These are phyloP conservation scores for Sarocladiaceae sp. DNA, from an alignment of 2,329 filamentous ascomycete species.

Conservation along the genomic window DNA sequence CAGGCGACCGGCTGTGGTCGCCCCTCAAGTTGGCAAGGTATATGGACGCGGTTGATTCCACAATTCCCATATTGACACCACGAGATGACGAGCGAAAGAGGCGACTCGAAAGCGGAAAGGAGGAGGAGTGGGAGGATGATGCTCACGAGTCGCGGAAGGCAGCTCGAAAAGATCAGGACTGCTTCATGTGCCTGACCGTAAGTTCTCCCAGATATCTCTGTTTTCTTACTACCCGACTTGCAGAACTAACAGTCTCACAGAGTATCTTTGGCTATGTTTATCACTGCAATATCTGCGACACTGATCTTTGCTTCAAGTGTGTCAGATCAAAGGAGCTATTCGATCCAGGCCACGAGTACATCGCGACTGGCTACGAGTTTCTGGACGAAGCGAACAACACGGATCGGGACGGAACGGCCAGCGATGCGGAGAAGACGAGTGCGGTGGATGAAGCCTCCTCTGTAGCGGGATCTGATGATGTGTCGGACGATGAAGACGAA, in stretches of 20 bases:
- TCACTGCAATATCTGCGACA: background rate
- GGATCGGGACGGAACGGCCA: background rate
- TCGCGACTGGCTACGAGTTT: background rate
- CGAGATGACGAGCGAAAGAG: background rate
- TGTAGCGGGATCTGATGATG: too few relatives aligned
- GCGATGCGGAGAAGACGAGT: too few relatives aligned
- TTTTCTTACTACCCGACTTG: too few relatives aligned
- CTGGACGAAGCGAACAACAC: background rate
- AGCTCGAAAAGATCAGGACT: background rate
- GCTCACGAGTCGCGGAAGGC: background rate
- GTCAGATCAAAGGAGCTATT: background rate
- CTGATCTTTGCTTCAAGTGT: slow-evolving; percentile 4
- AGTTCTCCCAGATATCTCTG: too few relatives aligned
- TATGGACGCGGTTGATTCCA: background rate
- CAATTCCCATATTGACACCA: background rate
- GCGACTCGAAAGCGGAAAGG: background rate
- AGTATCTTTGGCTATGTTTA: background rate
- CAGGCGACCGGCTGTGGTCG: background rate
- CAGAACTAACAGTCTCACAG: background rate
- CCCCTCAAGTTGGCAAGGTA: slow-evolving; percentile 1
- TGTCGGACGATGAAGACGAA: too few relatives aligned
- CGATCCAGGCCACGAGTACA: slow-evolving; percentile 1
- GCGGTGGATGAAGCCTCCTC: too few relatives aligned
- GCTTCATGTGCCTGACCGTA: background rate
- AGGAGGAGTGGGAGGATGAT: background rate